phyloP scores from a whole-genome alignment of 108 stramenopile species.

The Parietichytrium sp. region DNA sequence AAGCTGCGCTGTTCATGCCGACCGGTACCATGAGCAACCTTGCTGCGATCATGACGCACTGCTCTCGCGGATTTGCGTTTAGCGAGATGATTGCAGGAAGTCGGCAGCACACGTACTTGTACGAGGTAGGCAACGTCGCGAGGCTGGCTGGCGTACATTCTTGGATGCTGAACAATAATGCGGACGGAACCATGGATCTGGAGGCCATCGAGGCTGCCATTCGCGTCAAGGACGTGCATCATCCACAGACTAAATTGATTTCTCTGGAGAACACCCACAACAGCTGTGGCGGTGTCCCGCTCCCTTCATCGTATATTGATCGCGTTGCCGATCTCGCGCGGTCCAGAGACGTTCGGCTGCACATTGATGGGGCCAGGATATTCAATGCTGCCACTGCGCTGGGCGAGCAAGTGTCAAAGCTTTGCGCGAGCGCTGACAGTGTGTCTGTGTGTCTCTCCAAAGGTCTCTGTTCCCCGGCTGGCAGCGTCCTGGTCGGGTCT shows the following conservation, averaged over 20 bases:
- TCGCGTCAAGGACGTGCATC: slow-evolving; percentile 84
- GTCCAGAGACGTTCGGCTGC: slow-evolving; percentile 66
- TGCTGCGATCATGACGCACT: slow-evolving; percentile 74
- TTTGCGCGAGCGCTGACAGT: slow-evolving; percentile 74
- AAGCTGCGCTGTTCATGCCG: slow-evolving; percentile 85
- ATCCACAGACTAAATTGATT: slow-evolving; percentile 75
- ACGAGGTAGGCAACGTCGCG: slow-evolving; percentile 63
- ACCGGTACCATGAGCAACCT: slow-evolving; percentile 96
- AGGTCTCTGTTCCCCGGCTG: slow-evolving; percentile 90
- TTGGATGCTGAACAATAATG: slow-evolving; percentile 70
- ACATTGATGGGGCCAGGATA: slow-evolving; percentile 88
- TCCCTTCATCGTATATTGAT: slow-evolving; percentile 74
- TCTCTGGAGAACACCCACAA: slow-evolving; percentile 95
- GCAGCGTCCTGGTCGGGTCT: slow-evolving; percentile 81
- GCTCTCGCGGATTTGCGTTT: slow-evolving; percentile 71
- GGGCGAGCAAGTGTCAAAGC: slow-evolving; percentile 52
- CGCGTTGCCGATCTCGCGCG: slow-evolving; percentile 63
- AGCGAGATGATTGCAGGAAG: slow-evolving; percentile 61
- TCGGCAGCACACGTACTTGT: slow-evolving; percentile 56
- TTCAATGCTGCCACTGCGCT: slow-evolving; percentile 82
- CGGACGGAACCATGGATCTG: slow-evolving; percentile 66
- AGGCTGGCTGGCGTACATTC: slow-evolving; percentile 74
- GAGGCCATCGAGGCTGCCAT: slow-evolving; percentile 60
- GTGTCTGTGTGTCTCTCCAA: slow-evolving; percentile 91
- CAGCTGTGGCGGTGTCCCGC: slow-evolving; percentile 84